Base-by-base conservation (phyloP, 1,284 basidiomycete species). In the Hemileia vastatrix region DNA sequence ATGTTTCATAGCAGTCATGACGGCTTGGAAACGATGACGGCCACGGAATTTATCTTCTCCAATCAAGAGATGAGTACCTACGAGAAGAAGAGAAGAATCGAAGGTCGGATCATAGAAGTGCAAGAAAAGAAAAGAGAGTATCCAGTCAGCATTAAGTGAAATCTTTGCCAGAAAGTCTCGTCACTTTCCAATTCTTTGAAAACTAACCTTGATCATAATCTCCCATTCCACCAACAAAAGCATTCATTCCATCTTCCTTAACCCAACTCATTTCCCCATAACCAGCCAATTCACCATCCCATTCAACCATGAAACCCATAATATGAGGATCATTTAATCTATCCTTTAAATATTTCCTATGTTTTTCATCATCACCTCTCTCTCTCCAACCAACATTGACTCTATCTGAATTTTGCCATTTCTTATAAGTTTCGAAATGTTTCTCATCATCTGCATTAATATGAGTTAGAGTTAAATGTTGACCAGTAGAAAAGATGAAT, bases 201-300 rank as follows among this genome's bases (percentile, higher is more conserved):
- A 2, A n/a, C 63, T 15, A 8, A 68, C 80, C 81, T 43, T 81
- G 76, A 61, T 83, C 82, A 73, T 80, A 83, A 19, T 81, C 78
- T 8, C 77, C 77, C 2, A 77, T 65, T 6, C 65, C 66, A 8
- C 65, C 66, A 50, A 71, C 67, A 47, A 69, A 67, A 1, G 68
- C 63, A 1, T 65, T 63, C 57, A 72, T 65, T 1, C 68, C 67
- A 55, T 76, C 71, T 62, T 80, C 80, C 76, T 80, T 83, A 56
- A 79, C 73, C 76, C 81, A 83, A 13, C 78, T 78, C 23, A 82
- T 63, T 70, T 83, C 83, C 13, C 75, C 68, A 60, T 83, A 83
- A 1, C 81, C 82, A 70, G 82, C 82, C 50, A 78, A 71, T 68
- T 82, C 80, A 1, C 79, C 80, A 61, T 82, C 78, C 81, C 81